Percentiles rank a stretch among this genome's conserved stretches.
phyloP scores from a whole-genome alignment of 306 rosid genomes.

The Prosopis cineraria region DNA sequence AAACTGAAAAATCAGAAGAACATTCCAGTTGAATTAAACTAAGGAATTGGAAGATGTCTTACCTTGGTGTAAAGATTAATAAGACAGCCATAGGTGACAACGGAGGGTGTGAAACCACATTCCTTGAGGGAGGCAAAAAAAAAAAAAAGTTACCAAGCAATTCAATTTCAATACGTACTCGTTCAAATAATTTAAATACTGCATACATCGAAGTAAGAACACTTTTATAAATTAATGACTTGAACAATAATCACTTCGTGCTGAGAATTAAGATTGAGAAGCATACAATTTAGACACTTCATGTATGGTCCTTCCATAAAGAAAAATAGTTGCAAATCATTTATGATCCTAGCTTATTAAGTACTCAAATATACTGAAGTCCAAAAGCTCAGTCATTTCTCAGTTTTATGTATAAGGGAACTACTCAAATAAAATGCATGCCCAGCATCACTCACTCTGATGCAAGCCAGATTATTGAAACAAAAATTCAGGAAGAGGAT shows the following conservation, averaged over 20 bases:
- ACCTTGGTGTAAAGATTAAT: constrained; percentile 92
- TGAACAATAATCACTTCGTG: background rate
- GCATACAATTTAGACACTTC: constrained; percentile 3
- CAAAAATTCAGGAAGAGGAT: background rate
- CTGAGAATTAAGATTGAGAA: constrained; percentile 24
- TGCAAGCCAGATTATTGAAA: background rate
- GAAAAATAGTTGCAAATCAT: constrained; percentile 4
- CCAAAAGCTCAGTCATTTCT: background rate
- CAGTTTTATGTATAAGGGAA: background rate
- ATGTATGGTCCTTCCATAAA: constrained; percentile 4
- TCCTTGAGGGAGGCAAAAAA: constrained; percentile 48
- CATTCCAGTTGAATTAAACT: constrained; percentile 2
- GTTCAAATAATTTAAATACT: background rate
- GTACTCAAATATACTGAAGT: background rate
- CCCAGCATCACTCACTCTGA: background rate
- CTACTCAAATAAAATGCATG: background rate
- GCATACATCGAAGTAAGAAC: constrained; percentile 8
- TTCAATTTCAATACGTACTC: constrained; percentile 24
- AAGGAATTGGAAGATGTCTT: constrained; percentile 27
- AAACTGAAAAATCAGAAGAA: background rate
- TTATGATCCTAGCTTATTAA: constrained; percentile 13
- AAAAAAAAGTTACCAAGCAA: constrained; percentile 24
- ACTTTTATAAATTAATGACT: constrained; percentile 16
- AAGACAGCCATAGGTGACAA: constrained; percentile 91
- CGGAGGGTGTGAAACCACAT: constrained; percentile 92